Evolutionary conservation across 225 moss, liverwort and hornwort genomes (phyloP), one percentile per base, ranked within the genome.

Genomic region (Rhytidiadelphus loreus): DNA sequence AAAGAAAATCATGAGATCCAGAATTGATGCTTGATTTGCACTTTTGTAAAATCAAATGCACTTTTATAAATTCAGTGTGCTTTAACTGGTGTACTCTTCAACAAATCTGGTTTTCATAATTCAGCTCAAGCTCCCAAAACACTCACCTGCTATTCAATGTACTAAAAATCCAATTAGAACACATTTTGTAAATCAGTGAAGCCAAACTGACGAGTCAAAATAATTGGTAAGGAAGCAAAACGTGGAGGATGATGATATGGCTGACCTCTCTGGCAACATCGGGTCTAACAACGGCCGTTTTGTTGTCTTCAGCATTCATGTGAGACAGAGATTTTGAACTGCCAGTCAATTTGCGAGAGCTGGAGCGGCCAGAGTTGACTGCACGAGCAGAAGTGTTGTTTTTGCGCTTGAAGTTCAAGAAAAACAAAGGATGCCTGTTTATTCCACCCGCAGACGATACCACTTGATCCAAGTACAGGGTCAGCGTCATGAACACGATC

Each of bases 391-490:
- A 79, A 41, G 70, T 78, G 85, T 80, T 91, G 63, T 55, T 73
- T 56, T 92, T 89, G 83, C 87, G 92, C 87, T 90, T 94, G 62
- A 91, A 92, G 73, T 93, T 92, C 21, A 98, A 90, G 89, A 95
- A 93, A 82, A 96, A 98, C 48, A 98, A 95, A 44, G 97, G 98
- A 72, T 95, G 97, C 68, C 94, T 96, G 69, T 86, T 91, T 6
- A 95, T 93, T 64, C 98, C 97, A 88, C 95, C 92, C 50, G 93
- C 92, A 39, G 97, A 93, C 35, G 93, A 85, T 44, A 95, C 73
- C 48, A 97, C 96, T 91, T 97, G 97, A 74, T 98, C 98, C 81
- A 97, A 61, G 90, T 97, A 98, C 85, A 91, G 91, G 16, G 92
- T 94, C 33, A 95, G 83, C 23, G 84, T 12, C 81, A 96, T 60